Base-by-base conservation (phyloP, 371 early-diverging fungal species). In the Saksenaea oblongispora region DNA sequence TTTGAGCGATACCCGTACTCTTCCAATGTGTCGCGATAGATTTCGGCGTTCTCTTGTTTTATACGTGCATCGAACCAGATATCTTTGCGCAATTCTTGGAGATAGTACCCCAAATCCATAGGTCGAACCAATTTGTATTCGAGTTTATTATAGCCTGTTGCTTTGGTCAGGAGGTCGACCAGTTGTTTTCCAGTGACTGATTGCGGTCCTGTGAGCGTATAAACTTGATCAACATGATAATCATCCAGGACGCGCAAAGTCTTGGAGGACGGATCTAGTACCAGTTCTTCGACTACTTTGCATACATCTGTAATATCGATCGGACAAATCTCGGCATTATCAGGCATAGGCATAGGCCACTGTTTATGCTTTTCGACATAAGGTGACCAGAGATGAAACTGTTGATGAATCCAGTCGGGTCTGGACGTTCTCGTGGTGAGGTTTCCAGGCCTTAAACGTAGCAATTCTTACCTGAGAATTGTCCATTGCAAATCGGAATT, bases 51-150 rank as follows among this genome's bases (percentile, higher is more conserved):
- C 44, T 80, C 80, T 17, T 65, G 71, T 56, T 80, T 80, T 37
- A 80, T 31, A 18, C 80, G 71, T 13, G 75, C 75, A 62, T 80
- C 73, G 54, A 76, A 76, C 77, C 77, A 76, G 22, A 80, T 75
- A 39, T 80, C 70, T 18, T 54, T 63, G 3, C 63, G 35, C 8
- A 80, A 54, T 10, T 67, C 62, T 17, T 67, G 35, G 13, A 80
- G 42, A 53, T 80, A 80, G 34, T 65, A 75, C 0, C 39, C 54
- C 3, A 71, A 60, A 51, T 80, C 80, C 77, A 80, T 76, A 11
- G 67, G 54, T 15, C 77, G 77, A 17, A 53, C 58, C 39, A 26
- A 55, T 14, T 63, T 61, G 60, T 70, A 75, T 22, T 54, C 58
- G 9, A 68, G 42, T 15, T 67, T 59, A 14, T 60, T 54, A 22